phyloP scores from a whole-genome alignment of 2,329 filamentous ascomycete species.

The Chaetomiaceae sp. region DNA sequence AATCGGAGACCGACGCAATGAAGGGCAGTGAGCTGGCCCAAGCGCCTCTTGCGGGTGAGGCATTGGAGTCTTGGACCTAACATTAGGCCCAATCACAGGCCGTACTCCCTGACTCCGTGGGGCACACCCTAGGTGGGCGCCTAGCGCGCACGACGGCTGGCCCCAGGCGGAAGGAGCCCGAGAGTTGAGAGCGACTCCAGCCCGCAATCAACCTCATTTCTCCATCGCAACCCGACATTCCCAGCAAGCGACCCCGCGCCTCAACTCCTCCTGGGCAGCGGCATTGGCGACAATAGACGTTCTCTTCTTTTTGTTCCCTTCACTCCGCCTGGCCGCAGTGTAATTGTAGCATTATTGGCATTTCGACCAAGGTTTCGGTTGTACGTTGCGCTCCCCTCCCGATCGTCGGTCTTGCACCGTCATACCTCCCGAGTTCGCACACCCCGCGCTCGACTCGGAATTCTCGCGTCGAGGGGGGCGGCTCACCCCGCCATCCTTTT shows the following conservation, averaged over 20 bases:
- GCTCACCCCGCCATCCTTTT: not conserved
- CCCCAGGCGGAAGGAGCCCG: not conserved
- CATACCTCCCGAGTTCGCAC: constrained; percentile 5
- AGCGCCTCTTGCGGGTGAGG: no score
- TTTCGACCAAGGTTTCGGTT: constrained; percentile 25
- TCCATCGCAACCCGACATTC: constrained; percentile 12
- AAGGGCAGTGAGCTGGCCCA: not conserved
- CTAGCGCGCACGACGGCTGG: not conserved
- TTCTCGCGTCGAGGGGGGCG: not conserved
- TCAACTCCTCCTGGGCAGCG: not conserved
- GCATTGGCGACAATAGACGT: constrained; percentile 14
- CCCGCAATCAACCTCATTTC: constrained; percentile 17
- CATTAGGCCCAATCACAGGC: constrained; percentile 10
- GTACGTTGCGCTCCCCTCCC: constrained; percentile 19
- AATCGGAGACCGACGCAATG: not conserved
- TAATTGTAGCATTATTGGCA: constrained; percentile 28
- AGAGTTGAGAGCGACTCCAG: not conserved
- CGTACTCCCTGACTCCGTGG: no score
- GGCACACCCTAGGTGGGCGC: no score
- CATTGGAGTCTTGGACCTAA: no score
- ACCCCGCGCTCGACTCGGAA: not conserved
- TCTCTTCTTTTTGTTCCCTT: constrained; percentile 12
- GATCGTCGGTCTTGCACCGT: constrained; percentile 1
- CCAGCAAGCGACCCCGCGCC: constrained; percentile 2
- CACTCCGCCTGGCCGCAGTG: constrained; percentile 9